Conservation (phyloP, 148 eudicot species). For the Cornus florida region DNA sequence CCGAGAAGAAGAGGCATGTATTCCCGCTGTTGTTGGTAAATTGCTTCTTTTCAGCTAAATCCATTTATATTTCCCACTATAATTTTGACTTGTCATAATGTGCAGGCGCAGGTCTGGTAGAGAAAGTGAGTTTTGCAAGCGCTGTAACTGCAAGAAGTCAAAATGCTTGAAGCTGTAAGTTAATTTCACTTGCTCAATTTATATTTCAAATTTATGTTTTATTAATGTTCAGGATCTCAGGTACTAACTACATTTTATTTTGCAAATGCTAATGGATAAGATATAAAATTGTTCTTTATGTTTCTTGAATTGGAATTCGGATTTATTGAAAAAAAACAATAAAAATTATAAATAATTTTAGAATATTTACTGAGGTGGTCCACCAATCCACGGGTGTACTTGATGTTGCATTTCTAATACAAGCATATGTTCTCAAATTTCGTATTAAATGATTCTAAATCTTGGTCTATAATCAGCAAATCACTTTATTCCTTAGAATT, state of each 20-base stretch:
- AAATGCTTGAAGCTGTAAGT: constrained; percentile 99
- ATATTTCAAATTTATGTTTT: neutral
- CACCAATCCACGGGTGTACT: too few species aligned
- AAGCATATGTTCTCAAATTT: too few species aligned
- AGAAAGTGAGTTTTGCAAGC: constrained; percentile 71
- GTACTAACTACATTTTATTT: too few species aligned
- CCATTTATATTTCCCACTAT: constrained; percentile 5
- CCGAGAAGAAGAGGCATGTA: constrained; percentile 69
- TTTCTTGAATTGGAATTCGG: neutral
- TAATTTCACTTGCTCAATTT: neutral
- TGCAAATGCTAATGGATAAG: too few species aligned
- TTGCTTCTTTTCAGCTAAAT: constrained; percentile 4
- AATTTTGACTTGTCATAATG: constrained; percentile 7
- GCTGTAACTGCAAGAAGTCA: constrained; percentile 95
- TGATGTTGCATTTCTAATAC: too few species aligned
- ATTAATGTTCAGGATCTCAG: too few species aligned
- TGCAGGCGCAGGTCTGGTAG: constrained; percentile 72
- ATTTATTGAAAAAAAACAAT: neutral
- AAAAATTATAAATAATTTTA: too few species aligned
- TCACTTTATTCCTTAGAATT: too few species aligned
- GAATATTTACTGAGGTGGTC: too few species aligned
- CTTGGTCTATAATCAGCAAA: too few species aligned
- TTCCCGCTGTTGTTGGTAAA: neutral
- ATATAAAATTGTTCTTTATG: neutral
- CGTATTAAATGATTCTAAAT: too few species aligned